Evolutionary conservation across 1,284 basidiomycete genomes (phyloP).

Genomic region (Puccinia novopanici): DNA sequence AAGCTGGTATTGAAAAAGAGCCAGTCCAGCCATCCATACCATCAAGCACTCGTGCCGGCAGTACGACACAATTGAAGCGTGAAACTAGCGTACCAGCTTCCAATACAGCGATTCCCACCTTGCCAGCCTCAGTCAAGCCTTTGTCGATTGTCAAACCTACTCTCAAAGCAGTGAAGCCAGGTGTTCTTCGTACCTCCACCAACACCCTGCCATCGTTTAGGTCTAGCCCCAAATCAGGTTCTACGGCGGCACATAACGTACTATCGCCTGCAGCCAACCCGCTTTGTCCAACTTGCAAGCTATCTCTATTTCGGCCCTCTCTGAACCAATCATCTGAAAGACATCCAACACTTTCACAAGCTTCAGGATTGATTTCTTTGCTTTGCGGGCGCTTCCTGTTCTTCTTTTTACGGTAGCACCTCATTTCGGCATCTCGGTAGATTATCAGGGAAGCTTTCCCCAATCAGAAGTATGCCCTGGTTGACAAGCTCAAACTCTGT

Average conservation of each 20-base stretch:
- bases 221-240: conserved; percentile 9
- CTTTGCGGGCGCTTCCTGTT: no score
- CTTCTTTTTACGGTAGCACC: no score
- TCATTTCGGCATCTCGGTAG: no score
- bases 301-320: conserved; percentile 36
- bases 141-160: conserved; percentile 11
- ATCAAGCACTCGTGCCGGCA: neutral
- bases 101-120: neutral
- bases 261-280: conserved; percentile 44
- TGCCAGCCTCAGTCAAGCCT: conserved; percentile 10
- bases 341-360: no score
- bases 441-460: conserved; percentile 31
- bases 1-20: conserved; percentile 37
- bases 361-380: no score
- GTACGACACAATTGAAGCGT: neutral
- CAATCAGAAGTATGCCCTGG: conserved; percentile 36
- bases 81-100: neutral
- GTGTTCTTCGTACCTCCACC: neutral
- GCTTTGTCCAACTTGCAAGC: conserved; percentile 44
- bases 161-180: neutral
- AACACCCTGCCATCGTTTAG: conserved; percentile 10
- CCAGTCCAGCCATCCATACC: neutral
- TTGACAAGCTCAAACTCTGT: conserved; percentile 28
- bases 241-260: conserved; percentile 11
- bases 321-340: neutral